Base-by-base conservation (phyloP, 2,329 filamentous ascomycete genomes). In the Mycogone perniciosa region DNA sequence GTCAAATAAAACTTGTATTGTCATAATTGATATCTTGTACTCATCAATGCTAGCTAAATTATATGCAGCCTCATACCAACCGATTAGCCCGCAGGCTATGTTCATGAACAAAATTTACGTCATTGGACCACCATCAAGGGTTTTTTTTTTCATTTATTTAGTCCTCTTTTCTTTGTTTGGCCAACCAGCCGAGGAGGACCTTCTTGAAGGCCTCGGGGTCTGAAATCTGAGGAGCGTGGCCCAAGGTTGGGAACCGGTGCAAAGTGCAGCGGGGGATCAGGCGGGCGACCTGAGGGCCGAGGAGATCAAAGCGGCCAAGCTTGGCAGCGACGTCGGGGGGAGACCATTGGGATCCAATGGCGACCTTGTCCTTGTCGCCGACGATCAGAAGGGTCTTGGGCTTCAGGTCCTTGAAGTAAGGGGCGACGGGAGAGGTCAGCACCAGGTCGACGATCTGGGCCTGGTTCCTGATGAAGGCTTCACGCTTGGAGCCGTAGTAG, bases 201-300 rank as follows among this genome's bases (percentile, higher is more conserved):
- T 62, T 53, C 57, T 79, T 72, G 54, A 77, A 79, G 34, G 57
- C 61, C 3, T 67, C 67, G 1, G 76, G 74, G 29, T 71, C 70
- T 53, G 78, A 76, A 48, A 80, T 74, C 57, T 79, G 77, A 10
- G 77, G 76, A 34, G 76, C 70, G 53, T 81, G 77, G 1, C 77
- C 77, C 35, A 77, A 56, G 29, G 71, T 67, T 0, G 69, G 62
- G 54, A 79, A 79, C 43, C 71, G 70, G 35, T 78, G 60, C 46
- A 79, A 61, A 7, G 70, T 67, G 33, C 66, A 67, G 35, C 72
- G 66, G 1, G 71, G 71, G 38, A 80, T 75, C 53, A 67, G 64
- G 0, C 60, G 65, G 6, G 68, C 69, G 0, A 73, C 70, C 52
- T 70, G 57, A n/a, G 70, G 71, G 0, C 76, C 77, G 8, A 81